Conservation (phyloP, 1,284 basidiomycete genomes). For the Trichosporon sp. region DNA sequence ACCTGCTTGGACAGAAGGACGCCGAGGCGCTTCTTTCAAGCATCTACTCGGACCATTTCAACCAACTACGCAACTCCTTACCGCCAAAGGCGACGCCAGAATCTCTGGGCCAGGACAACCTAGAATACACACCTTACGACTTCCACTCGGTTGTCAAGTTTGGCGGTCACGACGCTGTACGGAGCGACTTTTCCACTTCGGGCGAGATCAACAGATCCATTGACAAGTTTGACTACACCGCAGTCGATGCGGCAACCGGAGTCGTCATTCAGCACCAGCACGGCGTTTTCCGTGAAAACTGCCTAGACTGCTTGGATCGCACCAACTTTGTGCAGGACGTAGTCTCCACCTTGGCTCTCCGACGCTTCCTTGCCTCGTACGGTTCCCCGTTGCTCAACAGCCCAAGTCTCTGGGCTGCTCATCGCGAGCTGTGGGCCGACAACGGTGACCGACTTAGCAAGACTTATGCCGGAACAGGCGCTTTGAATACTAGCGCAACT, state of each 20-base stretch:
- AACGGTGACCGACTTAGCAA: constrained; percentile 83
- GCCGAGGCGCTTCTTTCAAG: constrained; percentile 82
- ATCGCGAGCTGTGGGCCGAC: constrained; percentile 95
- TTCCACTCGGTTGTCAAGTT: constrained; percentile 82
- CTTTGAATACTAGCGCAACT: constrained; percentile 94
- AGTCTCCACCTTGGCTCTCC: constrained; percentile 73
- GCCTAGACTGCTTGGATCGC: constrained; percentile 91
- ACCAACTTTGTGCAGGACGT: constrained; percentile 99
- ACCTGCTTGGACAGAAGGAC: constrained; percentile 85
- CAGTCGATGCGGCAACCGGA: constrained; percentile 68
- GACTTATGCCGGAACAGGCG: constrained; percentile 95
- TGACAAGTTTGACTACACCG: constrained; percentile 82
- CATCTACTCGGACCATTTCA: constrained; percentile 78
- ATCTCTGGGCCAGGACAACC: constrained; percentile 30
- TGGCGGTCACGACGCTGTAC: constrained; percentile 86
- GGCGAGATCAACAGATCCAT: constrained; percentile 67
- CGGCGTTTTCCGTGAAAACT: constrained; percentile 92
- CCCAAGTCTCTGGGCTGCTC: constrained; percentile 73
- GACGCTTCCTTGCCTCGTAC: constrained; percentile 57
- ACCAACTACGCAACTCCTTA: constrained; percentile 40
- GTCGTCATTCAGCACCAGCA: constrained; percentile 78
- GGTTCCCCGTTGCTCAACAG: constrained; percentile 40
- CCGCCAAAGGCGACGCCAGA: constrained; percentile 56
- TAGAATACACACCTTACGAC: constrained; percentile 81
- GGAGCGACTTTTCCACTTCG: constrained; percentile 72